phyloP scores from a whole-genome alignment of 1,139 yeast genomes.

The Magnusiomyces tetraspermus region DNA sequence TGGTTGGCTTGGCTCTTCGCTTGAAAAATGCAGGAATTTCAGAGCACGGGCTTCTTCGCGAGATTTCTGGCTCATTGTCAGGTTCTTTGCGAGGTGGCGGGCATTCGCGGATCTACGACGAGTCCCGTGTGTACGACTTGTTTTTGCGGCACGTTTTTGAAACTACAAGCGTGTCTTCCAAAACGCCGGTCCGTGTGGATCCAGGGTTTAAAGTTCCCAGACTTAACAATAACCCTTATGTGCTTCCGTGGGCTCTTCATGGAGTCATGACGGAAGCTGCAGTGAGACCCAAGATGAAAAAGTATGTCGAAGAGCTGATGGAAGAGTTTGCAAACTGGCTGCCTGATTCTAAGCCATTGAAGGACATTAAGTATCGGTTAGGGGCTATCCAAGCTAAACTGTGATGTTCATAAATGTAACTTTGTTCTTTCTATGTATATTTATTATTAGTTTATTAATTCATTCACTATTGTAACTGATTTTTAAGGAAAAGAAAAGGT shows the following conservation, averaged over 20 bases:
- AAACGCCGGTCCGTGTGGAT: slow-evolving; percentile 23
- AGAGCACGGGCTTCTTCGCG: slow-evolving; percentile 48
- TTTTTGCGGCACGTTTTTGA: slow-evolving; percentile 69
- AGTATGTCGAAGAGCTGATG: slow-evolving; percentile 51
- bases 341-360: slow-evolving; percentile 71
- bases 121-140: slow-evolving; percentile 71
- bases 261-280: slow-evolving; percentile 57
- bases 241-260: slow-evolving; percentile 86
- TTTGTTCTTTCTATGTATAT: no score
- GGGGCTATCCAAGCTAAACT: slow-evolving; percentile 44
- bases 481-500: no score
- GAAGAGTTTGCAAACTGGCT: slow-evolving; percentile 73
- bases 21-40: slow-evolving; percentile 32
- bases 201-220: slow-evolving; percentile 25
- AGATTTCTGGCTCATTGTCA: slow-evolving; percentile 70
- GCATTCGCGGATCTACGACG: slow-evolving; percentile 82
- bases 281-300: slow-evolving; percentile 34
- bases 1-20: slow-evolving; percentile 39
- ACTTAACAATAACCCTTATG: slow-evolving; percentile 64
- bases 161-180: slow-evolving; percentile 39
- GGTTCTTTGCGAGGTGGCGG: slow-evolving; percentile 94
- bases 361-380: slow-evolving; percentile 74
- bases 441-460: no score
- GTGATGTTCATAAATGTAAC: no score
- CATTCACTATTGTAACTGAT: no score